phyloP scores from a whole-genome alignment of 306 rosid species.

The Ammopiptanthus mongolicus region DNA sequence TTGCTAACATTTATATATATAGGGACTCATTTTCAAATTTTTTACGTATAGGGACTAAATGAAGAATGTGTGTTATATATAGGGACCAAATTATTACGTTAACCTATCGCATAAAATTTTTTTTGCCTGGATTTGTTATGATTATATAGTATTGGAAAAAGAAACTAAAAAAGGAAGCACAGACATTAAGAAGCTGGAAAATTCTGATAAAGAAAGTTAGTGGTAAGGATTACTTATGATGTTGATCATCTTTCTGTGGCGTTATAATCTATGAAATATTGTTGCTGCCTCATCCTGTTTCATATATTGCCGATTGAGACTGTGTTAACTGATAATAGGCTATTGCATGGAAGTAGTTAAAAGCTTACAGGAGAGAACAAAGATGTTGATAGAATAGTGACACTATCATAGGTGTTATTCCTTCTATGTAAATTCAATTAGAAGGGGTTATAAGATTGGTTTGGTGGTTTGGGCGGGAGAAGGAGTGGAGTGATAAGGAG shows the following conservation, averaged over 20 bases:
- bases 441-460: no score
- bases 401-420: background rate
- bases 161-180: background rate
- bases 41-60: no score
- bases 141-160: background rate
- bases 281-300: background rate
- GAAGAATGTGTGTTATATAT: no score
- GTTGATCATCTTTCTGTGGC: background rate
- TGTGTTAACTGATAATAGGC: background rate
- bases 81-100: no score
- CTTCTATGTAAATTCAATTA: background rate
- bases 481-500: no score
- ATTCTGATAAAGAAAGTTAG: background rate
- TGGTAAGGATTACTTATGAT: background rate
- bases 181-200: background rate
- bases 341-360: background rate
- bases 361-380: background rate
- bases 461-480: no score
- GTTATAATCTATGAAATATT: background rate
- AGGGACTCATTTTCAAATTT: no score
- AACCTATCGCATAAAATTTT: background rate
- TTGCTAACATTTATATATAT: no score
- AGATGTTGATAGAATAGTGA: background rate
- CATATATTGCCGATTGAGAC: background rate
- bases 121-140: background rate